phyloP scores from a whole-genome alignment of 2,329 filamentous ascomycete species.

The Neonectria punicea region DNA sequence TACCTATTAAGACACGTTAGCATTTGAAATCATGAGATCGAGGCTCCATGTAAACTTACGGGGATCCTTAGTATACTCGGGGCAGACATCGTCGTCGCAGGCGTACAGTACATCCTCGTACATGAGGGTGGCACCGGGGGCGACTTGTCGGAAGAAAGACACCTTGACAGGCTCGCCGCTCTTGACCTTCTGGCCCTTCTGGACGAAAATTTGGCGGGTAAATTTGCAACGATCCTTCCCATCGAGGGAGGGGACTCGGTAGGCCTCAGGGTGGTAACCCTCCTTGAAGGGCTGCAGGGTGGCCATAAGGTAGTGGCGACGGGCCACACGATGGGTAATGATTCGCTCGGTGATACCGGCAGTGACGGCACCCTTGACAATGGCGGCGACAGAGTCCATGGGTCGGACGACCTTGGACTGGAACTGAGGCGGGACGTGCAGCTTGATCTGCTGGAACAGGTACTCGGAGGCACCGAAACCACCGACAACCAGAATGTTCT shows the following conservation, averaged over 20 bases:
- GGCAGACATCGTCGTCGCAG: constrained; percentile 97
- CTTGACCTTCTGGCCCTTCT: constrained; percentile 98
- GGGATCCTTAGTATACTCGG: constrained; percentile 98
- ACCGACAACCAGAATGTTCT: constrained; percentile 97
- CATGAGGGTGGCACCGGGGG: constrained; percentile 96
- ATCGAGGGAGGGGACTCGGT: constrained; percentile 94
- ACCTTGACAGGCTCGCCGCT: constrained; percentile 99
- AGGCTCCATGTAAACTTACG: constrained; percentile 72
- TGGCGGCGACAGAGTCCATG: constrained; percentile 98
- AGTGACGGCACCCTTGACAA: constrained; percentile 97
- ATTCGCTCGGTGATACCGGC: constrained; percentile 97
- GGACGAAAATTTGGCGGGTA: constrained; percentile 96
- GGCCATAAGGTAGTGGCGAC: constrained; percentile 98
- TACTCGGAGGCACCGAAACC: constrained; percentile 99
- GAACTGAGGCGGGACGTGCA: constrained; percentile 97
- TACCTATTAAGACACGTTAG: constrained; percentile 68
- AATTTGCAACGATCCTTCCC: constrained; percentile 99
- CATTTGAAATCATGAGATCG: background rate
- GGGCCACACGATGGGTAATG: constrained; percentile 94
- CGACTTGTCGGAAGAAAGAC: constrained; percentile 97
- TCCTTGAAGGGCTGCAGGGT: constrained; percentile 99
- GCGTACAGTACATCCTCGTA: constrained; percentile 99
- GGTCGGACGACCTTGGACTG: constrained; percentile 97
- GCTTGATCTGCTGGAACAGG: constrained; percentile 98
- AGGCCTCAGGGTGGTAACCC: constrained; percentile 97